Evolutionary conservation across 352 stramenopile genomes (phyloP), one percentile per base, ranked within the genome.

Genomic region (Hyaloperonospora arabidopsidis): DNA sequence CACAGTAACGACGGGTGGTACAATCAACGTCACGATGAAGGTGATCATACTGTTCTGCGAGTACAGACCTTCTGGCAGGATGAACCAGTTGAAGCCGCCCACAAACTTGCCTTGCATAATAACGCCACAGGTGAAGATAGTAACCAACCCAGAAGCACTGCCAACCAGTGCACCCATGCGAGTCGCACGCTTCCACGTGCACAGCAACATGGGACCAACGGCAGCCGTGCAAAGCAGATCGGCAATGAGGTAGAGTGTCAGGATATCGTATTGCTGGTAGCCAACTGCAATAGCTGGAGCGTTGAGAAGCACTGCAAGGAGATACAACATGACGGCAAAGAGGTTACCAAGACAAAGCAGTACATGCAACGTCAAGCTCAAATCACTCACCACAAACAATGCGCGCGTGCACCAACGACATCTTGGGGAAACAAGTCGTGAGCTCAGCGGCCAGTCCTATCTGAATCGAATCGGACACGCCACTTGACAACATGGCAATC

Each of bases 41-140:
- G 79, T 88, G 56, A 89, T 69, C 78, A 91, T 89, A 49, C 74
- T 88, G 69, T 76, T 82, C 44, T 62, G 62, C 51, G 74, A 84
- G 65, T 89, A 91, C 18, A 89, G 72, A 15, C 78, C 78, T 44
- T 91, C 80, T 0, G 78, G 78, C 39, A 91, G 54, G 14, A 70
- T 70, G 44, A 91, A 91, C 78, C 76, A 87, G 55, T 86, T 72
- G 50, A 91, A 87, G 23, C 74, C 80, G 18, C 74, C 80, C n/a
- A 88, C 58, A 51, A 89, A 87, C 43, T 74, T 74, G 23, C 74
- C 74, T 34, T 82, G 67, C 44, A 72, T 64, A 41, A 76, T 72
- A 15, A 74, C 67, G 17, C 80, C 80, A 34, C 67, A 79, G 32
- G 87, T 47, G 52, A 88, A 89, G 62, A 91, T 87, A 45, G 72